Evolutionary conservation across 1,139 yeast genomes (phyloP).

Genomic region (Sugiyamaella castrensis): DNA sequence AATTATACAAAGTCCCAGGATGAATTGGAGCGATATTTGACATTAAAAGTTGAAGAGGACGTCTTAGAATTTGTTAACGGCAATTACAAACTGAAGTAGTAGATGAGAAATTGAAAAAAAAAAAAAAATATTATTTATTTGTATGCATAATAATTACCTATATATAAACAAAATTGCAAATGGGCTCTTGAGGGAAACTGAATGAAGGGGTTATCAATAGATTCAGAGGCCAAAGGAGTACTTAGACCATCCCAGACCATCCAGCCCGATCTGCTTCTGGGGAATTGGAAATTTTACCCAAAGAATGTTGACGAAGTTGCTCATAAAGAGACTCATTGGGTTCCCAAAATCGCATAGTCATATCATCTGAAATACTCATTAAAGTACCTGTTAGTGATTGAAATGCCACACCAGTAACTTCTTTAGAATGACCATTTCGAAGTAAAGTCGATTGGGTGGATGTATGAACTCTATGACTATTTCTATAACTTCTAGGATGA

Average conservation of each 20-base stretch:
- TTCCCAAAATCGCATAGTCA: conserved; percentile 16
- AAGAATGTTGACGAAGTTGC: conserved; percentile 2
- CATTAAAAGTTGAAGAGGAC: conserved; percentile 46
- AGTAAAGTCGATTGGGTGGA: conserved; percentile 12
- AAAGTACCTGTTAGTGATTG: conserved; percentile 20
- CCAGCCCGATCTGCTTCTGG: conserved; percentile 5
- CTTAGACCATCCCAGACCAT: conserved; percentile 7
- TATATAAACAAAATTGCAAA: not conserved
- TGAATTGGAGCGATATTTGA: conserved; percentile 44
- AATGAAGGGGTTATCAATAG: too few relatives aligned
- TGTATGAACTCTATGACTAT: not conserved
- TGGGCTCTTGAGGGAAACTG: too few relatives aligned
- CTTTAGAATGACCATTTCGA: conserved; percentile 15
- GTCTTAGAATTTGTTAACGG: conserved; percentile 35
- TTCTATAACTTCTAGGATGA: conserved; percentile 13
- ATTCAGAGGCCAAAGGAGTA: not conserved
- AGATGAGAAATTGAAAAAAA: not conserved
- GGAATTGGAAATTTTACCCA: conserved; percentile 1
- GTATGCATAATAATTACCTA: not conserved
- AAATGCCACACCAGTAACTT: conserved; percentile 21
- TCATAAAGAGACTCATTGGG: conserved; percentile 6
- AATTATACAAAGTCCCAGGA: conserved; percentile 43
- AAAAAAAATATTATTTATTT: conserved; percentile 1
- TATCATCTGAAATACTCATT: conserved; percentile 23
- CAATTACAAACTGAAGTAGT: conserved; percentile 32